Conservation (phyloP, 2,329 filamentous ascomycete species). For the Chaetothyriales sp. region DNA sequence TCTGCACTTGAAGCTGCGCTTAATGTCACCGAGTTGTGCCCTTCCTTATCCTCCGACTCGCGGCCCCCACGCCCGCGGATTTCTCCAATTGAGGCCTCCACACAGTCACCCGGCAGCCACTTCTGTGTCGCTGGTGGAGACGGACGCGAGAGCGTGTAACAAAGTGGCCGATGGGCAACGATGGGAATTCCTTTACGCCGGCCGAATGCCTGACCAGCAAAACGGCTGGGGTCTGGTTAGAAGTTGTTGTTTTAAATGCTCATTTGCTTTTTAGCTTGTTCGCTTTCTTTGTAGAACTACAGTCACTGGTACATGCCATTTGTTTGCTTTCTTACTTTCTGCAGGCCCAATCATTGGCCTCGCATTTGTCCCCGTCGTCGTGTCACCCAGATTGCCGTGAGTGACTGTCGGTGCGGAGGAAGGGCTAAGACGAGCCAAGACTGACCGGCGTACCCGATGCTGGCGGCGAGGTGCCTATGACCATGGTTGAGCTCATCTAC, state of each 20-base stretch:
- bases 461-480: neutral
- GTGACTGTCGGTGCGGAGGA: no score
- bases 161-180: neutral
- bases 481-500: conserved; percentile 41
- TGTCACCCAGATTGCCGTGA: no score
- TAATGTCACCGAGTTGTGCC: no score
- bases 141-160: neutral
- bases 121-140: neutral
- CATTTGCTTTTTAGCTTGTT: neutral
- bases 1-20: no score
- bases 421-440: neutral
- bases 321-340: neutral
- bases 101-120: no score
- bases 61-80: no score
- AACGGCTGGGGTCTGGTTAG: neutral
- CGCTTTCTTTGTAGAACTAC: neutral
- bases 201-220: neutral
- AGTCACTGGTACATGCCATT: neutral
- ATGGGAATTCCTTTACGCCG: neutral
- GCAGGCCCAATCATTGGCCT: neutral
- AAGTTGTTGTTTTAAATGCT: neutral
- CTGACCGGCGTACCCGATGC: neutral
- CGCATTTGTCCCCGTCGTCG: neutral
- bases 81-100: no score
- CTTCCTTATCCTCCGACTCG: no score